Conservation (phyloP, 495 filamentous ascomycete genomes). For the Pyrenopolyporus hunteri region DNA sequence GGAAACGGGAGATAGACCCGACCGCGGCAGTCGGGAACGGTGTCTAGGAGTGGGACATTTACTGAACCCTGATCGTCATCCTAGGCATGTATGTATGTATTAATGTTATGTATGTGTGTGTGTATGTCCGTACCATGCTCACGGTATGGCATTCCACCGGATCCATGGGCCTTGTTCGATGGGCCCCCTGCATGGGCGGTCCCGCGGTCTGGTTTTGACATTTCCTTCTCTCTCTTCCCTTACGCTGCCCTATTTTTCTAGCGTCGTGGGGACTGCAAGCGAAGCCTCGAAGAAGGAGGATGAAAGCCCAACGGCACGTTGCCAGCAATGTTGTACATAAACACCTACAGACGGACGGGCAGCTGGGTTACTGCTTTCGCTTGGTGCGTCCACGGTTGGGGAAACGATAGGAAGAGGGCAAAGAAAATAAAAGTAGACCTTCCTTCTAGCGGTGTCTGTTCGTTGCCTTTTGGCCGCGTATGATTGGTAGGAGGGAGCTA, state of each 20-base stretch:
- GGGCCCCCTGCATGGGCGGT: slow-evolving; percentile 34
- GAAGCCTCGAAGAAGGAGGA: slow-evolving; percentile 26
- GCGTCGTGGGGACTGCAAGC: slow-evolving; percentile 25
- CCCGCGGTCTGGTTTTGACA: slow-evolving; percentile 24
- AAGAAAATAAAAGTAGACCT: too few relatives aligned
- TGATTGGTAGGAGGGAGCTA: slow-evolving; percentile 26
- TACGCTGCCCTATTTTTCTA: slow-evolving; percentile 13
- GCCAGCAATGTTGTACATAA: slow-evolving; percentile 36
- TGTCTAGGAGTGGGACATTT: slow-evolving; percentile 18
- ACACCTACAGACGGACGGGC: background rate
- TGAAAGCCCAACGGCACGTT: slow-evolving; percentile 29
- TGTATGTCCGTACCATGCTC: too few relatives aligned
- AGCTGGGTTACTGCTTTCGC: background rate
- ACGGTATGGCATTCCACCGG: slow-evolving; percentile 18
- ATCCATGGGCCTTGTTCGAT: slow-evolving; percentile 33
- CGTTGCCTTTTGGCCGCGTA: slow-evolving; percentile 11
- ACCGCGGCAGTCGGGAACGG: slow-evolving; percentile 38
- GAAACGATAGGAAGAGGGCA: too few relatives aligned
- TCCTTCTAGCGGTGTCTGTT: slow-evolving; percentile 29
- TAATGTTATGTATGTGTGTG: too few relatives aligned
- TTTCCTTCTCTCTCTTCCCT: slow-evolving; percentile 2
- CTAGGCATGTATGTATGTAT: too few relatives aligned
- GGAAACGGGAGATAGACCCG: slow-evolving; percentile 37
- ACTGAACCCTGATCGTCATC: slow-evolving; percentile 39
- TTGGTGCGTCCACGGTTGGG: slow-evolving; percentile 17